Evolutionary conservation across 768 basidiomycete species (phyloP).

Genomic region (Leccinum obscurum): DNA sequence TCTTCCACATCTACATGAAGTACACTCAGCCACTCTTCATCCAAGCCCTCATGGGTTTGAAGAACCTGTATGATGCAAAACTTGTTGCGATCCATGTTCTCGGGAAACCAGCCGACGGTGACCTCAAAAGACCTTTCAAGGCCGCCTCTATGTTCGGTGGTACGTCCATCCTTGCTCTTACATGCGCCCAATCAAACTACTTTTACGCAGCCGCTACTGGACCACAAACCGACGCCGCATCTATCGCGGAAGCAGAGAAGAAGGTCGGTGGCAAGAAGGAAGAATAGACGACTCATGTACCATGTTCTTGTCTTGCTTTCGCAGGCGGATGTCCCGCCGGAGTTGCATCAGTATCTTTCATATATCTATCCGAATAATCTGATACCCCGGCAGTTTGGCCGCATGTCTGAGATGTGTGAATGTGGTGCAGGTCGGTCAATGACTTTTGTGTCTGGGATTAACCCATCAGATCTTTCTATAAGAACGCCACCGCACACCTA

Average conservation of each 20-base stretch:
- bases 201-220: slow-evolving; percentile 47
- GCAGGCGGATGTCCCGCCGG: slow-evolving; percentile 18
- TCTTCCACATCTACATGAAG: slow-evolving; percentile 92
- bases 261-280: slow-evolving; percentile 80
- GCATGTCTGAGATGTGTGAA: neutral
- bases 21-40: slow-evolving; percentile 97
- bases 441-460: neutral
- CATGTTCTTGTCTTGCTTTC: slow-evolving; percentile 16
- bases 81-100: slow-evolving; percentile 79
- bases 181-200: neutral
- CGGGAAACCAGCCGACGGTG: slow-evolving; percentile 77
- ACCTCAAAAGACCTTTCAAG: slow-evolving; percentile 91
- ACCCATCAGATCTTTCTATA: neutral
- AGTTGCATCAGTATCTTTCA: slow-evolving; percentile 10
- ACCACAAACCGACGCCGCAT: slow-evolving; percentile 84
- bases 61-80: slow-evolving; percentile 86
- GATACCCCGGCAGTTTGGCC: neutral
- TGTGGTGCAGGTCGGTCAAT: neutral
- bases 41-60: slow-evolving; percentile 93
- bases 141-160: slow-evolving; percentile 70
- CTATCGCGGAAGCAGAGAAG: slow-evolving; percentile 89
- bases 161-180: slow-evolving; percentile 31
- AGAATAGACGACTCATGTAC: slow-evolving; percentile 41
- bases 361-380: slow-evolving; percentile 13
- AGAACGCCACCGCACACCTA: neutral